Percentiles rank a stretch among this genome's conserved stretches.
Conservation (phyloP, 176 grass and related monocot species). For the Oryza brachyantha region DNA sequence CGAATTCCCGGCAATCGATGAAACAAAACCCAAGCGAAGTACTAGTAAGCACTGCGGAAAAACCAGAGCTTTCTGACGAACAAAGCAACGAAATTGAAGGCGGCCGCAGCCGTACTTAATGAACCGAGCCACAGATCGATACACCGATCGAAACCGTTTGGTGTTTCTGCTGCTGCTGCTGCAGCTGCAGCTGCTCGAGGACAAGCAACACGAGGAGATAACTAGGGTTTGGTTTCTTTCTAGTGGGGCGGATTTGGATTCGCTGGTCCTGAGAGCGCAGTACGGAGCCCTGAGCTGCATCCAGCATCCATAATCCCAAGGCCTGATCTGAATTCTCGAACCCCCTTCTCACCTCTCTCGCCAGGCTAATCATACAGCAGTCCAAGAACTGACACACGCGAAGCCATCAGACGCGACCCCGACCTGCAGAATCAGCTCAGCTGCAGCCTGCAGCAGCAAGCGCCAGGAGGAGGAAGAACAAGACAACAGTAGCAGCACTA, state of each 20-base stretch:
- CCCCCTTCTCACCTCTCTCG: no score
- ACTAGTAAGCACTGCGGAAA: no score
- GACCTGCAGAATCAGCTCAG: background rate
- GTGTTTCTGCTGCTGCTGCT: conserved; percentile 10
- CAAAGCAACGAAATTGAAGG: background rate
- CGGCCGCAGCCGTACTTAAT: background rate
- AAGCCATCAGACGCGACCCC: no score
- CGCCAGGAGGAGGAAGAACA: background rate
- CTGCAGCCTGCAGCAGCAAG: no score
- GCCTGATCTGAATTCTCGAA: conserved; percentile 30
- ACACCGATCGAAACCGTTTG: background rate
- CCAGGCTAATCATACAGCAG: background rate
- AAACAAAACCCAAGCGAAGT: background rate
- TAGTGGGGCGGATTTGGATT: background rate
- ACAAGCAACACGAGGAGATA: background rate
- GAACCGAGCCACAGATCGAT: background rate
- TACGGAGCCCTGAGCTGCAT: background rate
- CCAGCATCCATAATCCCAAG: conserved; percentile 18
- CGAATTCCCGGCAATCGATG: background rate
- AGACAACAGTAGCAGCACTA: background rate
- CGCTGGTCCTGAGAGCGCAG: conserved; percentile 26
- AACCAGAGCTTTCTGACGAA: background rate
- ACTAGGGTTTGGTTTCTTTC: conserved; percentile 42
- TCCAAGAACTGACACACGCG: background rate
- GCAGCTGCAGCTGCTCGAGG: background rate